These are phyloP conservation scores for Rhizopogon vesiculosus DNA, from an alignment of 768 basidiomycete species.

Conservation along the genomic window DNA sequence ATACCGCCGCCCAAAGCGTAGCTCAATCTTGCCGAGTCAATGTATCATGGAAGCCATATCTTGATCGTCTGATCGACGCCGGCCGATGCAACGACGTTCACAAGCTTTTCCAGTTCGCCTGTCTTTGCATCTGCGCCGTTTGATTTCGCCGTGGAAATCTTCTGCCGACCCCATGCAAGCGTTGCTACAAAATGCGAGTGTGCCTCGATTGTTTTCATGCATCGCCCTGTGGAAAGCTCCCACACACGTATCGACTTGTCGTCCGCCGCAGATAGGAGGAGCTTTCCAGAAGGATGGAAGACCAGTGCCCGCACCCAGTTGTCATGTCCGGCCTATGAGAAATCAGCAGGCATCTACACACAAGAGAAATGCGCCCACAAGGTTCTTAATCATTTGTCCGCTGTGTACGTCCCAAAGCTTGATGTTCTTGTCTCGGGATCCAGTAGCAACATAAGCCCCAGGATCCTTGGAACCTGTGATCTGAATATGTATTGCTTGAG, in stretches of 20 bases:
- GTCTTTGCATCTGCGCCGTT: slow-evolving; percentile 31
- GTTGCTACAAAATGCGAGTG: slow-evolving; percentile 82
- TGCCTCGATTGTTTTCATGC: slow-evolving; percentile 83
- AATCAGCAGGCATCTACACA: slow-evolving; percentile 4
- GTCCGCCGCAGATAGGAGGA: slow-evolving; percentile 86
- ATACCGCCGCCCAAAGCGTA: slow-evolving; percentile 5
- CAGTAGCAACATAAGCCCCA: slow-evolving; percentile 69
- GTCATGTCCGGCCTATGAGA: slow-evolving; percentile 67
- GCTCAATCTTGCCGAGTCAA: neutral
- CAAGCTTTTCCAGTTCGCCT: slow-evolving; percentile 47
- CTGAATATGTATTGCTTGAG: slow-evolving; percentile 21
- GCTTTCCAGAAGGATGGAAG: slow-evolving; percentile 89
- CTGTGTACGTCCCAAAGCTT: slow-evolving; percentile 85
- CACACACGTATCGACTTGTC: slow-evolving; percentile 90
- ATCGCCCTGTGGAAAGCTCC: slow-evolving; percentile 83
- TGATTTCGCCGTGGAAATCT: slow-evolving; percentile 34
- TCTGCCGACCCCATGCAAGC: slow-evolving; percentile 73
- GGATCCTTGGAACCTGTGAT: slow-evolving; percentile 49
- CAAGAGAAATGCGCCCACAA: slow-evolving; percentile 40
- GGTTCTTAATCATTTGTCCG: slow-evolving; percentile 75
- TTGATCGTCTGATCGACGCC: slow-evolving; percentile 66
- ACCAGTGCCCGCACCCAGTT: slow-evolving; percentile 88
- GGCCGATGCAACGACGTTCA: slow-evolving; percentile 67
- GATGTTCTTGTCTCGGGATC: slow-evolving; percentile 88
- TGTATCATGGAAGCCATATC: slow-evolving; percentile 53